Evolutionary conservation across 179 eudicot genomes (phyloP), one percentile per base, ranked within the genome.

Genomic region (Heliamphora pulchella): DNA sequence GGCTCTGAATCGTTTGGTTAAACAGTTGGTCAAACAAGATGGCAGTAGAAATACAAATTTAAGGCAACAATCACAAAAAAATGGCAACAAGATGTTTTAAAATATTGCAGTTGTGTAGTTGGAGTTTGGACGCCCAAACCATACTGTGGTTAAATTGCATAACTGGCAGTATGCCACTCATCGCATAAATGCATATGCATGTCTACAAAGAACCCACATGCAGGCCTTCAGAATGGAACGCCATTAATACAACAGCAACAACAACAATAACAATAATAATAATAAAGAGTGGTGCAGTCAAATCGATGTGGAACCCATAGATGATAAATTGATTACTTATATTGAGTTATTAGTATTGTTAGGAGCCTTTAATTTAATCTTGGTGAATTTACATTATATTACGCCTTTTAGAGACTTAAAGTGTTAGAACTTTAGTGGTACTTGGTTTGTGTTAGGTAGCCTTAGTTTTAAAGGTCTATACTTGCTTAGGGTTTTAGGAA

Each of bases 1-100:
- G 22, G 55, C 74, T 71, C 18, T 20, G 5, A 5, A 53, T 31
- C 9, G 20, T 71, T 71, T n/a, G 54, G 31, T 71, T 54, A 11
- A 71, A 31, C 39, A 71, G 55, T 71, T 71, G 15, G 74, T 47
- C 74, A 2, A 71, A 71, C 22, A 71, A 71, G 53, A 20, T 7
- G 41, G 53, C 53, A 17, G 57, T 71, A 71, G 74, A 44, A 70
- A 20, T 10, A 69, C 71, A 9, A 67, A 11, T 41, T 39, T 47
- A 10, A 53, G 7, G 8, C 7, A 53, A 53, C 53, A 5, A 50
- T 53, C 17, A 70, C 8, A 47, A 5, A 17, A 17, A 70, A 47
- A 70, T 44, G 74, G 54, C 54, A 2, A 46, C 55, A 69, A 44
- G 11, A 44, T 68, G 72, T 68, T 68, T 50, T 41, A 68, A 66